Base-by-base conservation (phyloP, 768 basidiomycete species). In the Galerina marginata region DNA sequence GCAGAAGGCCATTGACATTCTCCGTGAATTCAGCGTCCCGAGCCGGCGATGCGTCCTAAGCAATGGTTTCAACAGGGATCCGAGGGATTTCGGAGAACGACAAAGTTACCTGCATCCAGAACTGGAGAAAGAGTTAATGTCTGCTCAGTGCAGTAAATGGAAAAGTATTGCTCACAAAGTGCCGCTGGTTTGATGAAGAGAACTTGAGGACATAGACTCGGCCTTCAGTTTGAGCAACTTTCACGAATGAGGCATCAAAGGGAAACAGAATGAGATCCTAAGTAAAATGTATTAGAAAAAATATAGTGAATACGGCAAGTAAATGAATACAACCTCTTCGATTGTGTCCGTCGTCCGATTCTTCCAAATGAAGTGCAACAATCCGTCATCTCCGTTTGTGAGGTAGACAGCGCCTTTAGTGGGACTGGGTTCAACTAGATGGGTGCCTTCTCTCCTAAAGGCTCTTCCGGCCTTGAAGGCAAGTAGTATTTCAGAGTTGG, bases 261-360 rank as follows among this genome's bases (percentile, higher is more conserved):
- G 93, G 93, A 72, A 96, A 93, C 54, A 96, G 76, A 63, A 96
- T 93, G 56, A 95, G 76, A 68, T 97, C 95, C 92, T 93, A 63
- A 16, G 54, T 20, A 20, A 7, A 33, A 29, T 15, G 58, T 51
- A 40, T 64, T 51, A 37, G n/a, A 26, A 20, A 51, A 33, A 6
- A 11, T 20, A 10, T 16, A 6, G 4, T 38, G 10, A 6, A 23
- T 39, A 6, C 5, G 5, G 7, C 6, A 4, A 23, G 2, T 1
- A 38, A 59, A 67, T 76, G 16, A 42, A 7, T 7, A 33, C 29
- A 33, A 88, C 90, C 77, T 93, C 92, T 65, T 88, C 88, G 9
- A 82, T 73, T 12, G 74, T 74, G 46, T 84, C 81, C 2, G 86
- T 88, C 11, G 77, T 77, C 67, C 92, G 79, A 71, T 92, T 87